Evolutionary conservation across 169 alveolate genomes (phyloP).

Genomic region (Plasmodium vivax): DNA sequence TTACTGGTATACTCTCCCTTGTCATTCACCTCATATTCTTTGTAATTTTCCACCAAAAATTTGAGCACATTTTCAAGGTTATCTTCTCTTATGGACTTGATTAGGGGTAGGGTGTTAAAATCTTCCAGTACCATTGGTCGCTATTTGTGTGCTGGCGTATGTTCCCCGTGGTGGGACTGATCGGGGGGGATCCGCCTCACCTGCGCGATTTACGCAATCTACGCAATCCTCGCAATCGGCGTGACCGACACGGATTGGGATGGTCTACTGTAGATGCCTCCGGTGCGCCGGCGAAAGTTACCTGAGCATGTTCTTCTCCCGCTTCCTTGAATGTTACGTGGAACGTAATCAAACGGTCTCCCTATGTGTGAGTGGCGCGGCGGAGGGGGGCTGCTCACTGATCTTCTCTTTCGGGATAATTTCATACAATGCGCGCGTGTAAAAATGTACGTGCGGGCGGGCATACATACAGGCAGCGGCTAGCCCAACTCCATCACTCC

Average conservation of each 20-base stretch:
- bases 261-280: not conserved
- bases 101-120: slow-evolving; percentile 71
- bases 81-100: slow-evolving; percentile 65
- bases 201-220: not conserved
- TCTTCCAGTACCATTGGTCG: slow-evolving; percentile 63
- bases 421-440: not conserved
- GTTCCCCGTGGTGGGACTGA: not conserved
- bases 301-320: not conserved
- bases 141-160: not conserved
- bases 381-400: not conserved
- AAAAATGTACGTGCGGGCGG: not conserved
- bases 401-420: not conserved
- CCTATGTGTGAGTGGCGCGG: not conserved
- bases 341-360: not conserved
- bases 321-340: not conserved
- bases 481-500: not conserved
- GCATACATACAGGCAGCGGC: not conserved
- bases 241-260: not conserved
- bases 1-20: slow-evolving; percentile 44
- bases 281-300: not conserved
- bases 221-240: not conserved
- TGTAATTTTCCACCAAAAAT: slow-evolving; percentile 52
- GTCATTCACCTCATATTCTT: slow-evolving; percentile 51
- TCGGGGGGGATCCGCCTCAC: not conserved
- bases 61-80: slow-evolving; percentile 31